These are phyloP conservation scores for Hamigera avellanea DNA, from an alignment of 495 filamentous ascomycete species.

Conservation along the genomic window DNA sequence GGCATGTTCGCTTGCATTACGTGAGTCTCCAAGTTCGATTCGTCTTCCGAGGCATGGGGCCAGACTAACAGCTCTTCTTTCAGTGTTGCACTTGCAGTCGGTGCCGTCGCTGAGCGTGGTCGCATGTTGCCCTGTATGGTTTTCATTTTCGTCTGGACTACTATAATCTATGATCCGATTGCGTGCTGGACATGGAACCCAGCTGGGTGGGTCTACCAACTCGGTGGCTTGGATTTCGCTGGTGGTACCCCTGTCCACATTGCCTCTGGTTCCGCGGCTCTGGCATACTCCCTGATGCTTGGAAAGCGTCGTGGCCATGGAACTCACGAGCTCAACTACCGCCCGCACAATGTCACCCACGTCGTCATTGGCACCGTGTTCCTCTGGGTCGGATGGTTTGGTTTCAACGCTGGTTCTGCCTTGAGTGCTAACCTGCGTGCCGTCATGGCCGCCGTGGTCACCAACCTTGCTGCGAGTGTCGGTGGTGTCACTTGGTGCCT, in stretches of 20 bases:
- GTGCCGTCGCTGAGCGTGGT: slow-evolving; percentile 85
- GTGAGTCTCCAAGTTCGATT: no score
- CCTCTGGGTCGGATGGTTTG: slow-evolving; percentile 99
- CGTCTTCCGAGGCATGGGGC: no score
- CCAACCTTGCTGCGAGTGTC: slow-evolving; percentile 45
- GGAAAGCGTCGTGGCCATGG: slow-evolving; percentile 76
- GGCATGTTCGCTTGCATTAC: slow-evolving; percentile 98
- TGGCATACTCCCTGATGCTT: slow-evolving; percentile 77
- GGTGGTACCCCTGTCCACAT: slow-evolving; percentile 97
- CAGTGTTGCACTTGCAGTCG: slow-evolving; percentile 81
- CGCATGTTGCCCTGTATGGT: slow-evolving; percentile 88
- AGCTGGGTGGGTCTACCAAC: slow-evolving; percentile 66
- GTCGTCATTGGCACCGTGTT: slow-evolving; percentile 96
- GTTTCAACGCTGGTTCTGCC: slow-evolving; percentile 95
- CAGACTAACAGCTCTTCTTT: neutral
- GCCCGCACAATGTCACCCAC: slow-evolving; percentile 95
- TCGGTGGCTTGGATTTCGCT: slow-evolving; percentile 91
- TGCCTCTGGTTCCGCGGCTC: slow-evolving; percentile 75
- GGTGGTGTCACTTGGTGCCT: slow-evolving; percentile 94
- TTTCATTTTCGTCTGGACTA: slow-evolving; percentile 96
- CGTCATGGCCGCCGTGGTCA: slow-evolving; percentile 47
- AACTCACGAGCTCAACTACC: slow-evolving; percentile 87
- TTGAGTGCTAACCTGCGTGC: slow-evolving; percentile 77
- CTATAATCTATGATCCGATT: slow-evolving; percentile 88
- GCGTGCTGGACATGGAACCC: slow-evolving; percentile 99